These are phyloP conservation scores for Pythium chondricola DNA, from an alignment of 352 stramenopile species.

Conservation along the genomic window DNA sequence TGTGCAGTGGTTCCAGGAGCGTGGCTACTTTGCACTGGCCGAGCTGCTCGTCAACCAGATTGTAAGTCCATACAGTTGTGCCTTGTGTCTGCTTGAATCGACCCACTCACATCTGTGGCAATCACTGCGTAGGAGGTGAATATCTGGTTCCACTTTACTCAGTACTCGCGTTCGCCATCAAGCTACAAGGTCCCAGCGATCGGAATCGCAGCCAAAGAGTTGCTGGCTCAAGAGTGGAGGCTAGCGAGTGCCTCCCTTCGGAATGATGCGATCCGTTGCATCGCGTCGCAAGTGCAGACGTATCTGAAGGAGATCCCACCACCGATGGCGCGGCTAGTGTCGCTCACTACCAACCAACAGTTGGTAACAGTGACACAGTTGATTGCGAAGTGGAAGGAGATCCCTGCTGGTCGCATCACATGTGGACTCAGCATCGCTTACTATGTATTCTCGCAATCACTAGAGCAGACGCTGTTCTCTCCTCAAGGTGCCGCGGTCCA, in stretches of 20 bases:
- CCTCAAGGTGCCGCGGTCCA: slow-evolving; percentile 54
- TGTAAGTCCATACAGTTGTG: slow-evolving; percentile 27
- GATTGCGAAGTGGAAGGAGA: slow-evolving; percentile 1
- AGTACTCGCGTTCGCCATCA: slow-evolving; percentile 5
- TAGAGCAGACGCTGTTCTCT: slow-evolving; percentile 6
- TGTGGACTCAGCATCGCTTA: no score
- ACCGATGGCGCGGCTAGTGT: no score
- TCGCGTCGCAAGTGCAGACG: slow-evolving; percentile 8
- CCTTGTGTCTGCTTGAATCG: not conserved
- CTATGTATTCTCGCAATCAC: slow-evolving; percentile 11
- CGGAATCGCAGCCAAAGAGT: slow-evolving; percentile 45
- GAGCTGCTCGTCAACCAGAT: slow-evolving; percentile 72
- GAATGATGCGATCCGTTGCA: slow-evolving; percentile 3
- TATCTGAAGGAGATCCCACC: slow-evolving; percentile 19
- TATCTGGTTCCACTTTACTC: slow-evolving; percentile 55
- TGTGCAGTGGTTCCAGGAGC: slow-evolving; percentile 42
- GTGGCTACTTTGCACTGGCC: slow-evolving; percentile 61
- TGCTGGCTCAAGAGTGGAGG: slow-evolving; percentile 27
- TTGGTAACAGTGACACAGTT: not conserved
- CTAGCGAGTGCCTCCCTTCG: slow-evolving; percentile 13
- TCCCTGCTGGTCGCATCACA: no score
- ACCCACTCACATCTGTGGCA: not conserved
- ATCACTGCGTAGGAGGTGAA: slow-evolving; percentile 37
- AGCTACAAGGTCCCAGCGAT: slow-evolving; percentile 28
- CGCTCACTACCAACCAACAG: no score